A percentile compares a stretch with the other conserved stretches of the same genome.
These are phyloP conservation scores for Gardenia jasminoides DNA, from an alignment of 257 asterid genomes.

Conservation along the genomic window DNA sequence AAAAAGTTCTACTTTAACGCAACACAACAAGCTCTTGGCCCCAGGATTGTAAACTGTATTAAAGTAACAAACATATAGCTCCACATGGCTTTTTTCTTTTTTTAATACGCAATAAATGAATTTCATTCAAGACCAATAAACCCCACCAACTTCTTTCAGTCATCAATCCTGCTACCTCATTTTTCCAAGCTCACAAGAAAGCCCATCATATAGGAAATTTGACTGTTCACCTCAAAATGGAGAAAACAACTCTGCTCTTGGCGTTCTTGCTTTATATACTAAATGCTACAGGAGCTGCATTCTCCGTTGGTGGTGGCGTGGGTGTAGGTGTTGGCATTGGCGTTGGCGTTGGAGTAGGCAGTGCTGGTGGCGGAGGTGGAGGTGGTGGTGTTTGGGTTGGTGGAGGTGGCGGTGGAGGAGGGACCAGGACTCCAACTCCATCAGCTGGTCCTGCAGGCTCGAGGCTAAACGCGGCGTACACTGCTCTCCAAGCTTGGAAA, in stretches of 20 bases:
- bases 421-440: slow-evolving; percentile 30
- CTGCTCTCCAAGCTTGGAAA: slow-evolving; percentile 91
- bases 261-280: slow-evolving; percentile 34
- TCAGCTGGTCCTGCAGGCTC: slow-evolving; percentile 26
- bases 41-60: not conserved
- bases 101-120: slow-evolving; percentile 4
- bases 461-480: slow-evolving; percentile 37
- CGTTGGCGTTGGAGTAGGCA: slow-evolving; percentile 37
- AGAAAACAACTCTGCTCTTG: slow-evolving; percentile 18
- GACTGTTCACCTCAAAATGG: slow-evolving; percentile 36
- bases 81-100: too few relatives aligned
- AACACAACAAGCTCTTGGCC: not conserved
- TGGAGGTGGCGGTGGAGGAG: slow-evolving; percentile 33
- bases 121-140: slow-evolving; percentile 8
- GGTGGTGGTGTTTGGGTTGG: slow-evolving; percentile 34
- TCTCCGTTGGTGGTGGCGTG: slow-evolving; percentile 42
- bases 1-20: not conserved
- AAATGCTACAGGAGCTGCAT: slow-evolving; percentile 29
- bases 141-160: slow-evolving; percentile 31
- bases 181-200: slow-evolving; percentile 37
- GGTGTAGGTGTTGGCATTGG: slow-evolving; percentile 48
- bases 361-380: slow-evolving; percentile 29
- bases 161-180: slow-evolving; percentile 56
- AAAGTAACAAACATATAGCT: not conserved
- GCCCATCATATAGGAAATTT: slow-evolving; percentile 17